Evolutionary conservation across 768 basidiomycete species (phyloP).

Genomic region (Lentinula lateritia): DNA sequence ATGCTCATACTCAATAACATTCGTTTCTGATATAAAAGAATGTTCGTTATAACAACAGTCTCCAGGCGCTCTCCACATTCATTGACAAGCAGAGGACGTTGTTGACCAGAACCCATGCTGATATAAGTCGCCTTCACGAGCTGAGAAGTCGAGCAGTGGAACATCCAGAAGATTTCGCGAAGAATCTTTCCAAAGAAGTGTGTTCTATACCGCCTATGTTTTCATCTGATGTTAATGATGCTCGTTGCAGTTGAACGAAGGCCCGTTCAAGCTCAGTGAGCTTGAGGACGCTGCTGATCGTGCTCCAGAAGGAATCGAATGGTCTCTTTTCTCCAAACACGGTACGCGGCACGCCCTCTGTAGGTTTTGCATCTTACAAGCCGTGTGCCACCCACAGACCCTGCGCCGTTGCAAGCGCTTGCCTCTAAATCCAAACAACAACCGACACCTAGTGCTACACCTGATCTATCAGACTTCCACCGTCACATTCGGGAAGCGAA

Average conservation of each 20-base stretch:
- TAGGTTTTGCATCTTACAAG: background rate
- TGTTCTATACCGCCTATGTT: background rate
- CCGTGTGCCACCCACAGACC: conserved; percentile 34
- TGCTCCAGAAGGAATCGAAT: conserved; percentile 51
- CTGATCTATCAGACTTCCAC: conserved; percentile 42
- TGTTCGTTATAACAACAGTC: background rate
- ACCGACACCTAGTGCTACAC: conserved; percentile 35
- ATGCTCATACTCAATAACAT: background rate
- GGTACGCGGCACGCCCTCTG: conserved; percentile 33
- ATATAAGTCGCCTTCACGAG: conserved; percentile 31
- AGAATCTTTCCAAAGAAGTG: conserved; percentile 30
- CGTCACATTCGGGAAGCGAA: conserved; percentile 50
- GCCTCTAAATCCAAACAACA: conserved; percentile 26
- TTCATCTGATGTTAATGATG: conserved; percentile 5
- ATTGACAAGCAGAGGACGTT: conserved; percentile 5
- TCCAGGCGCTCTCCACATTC: conserved; percentile 6
- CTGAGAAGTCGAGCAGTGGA: conserved; percentile 34
- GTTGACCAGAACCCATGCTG: conserved; percentile 5
- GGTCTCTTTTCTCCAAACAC: conserved; percentile 50
- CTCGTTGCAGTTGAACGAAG: conserved; percentile 23
- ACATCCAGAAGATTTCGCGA: conserved; percentile 27
- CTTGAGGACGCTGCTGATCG: conserved; percentile 29
- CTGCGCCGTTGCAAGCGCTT: conserved; percentile 45
- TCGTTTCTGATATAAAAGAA: background rate
- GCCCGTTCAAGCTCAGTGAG: conserved; percentile 34